Evolutionary conservation across 2,329 filamentous ascomycete species (phyloP).

Genomic region (Penicillium palitans): DNA sequence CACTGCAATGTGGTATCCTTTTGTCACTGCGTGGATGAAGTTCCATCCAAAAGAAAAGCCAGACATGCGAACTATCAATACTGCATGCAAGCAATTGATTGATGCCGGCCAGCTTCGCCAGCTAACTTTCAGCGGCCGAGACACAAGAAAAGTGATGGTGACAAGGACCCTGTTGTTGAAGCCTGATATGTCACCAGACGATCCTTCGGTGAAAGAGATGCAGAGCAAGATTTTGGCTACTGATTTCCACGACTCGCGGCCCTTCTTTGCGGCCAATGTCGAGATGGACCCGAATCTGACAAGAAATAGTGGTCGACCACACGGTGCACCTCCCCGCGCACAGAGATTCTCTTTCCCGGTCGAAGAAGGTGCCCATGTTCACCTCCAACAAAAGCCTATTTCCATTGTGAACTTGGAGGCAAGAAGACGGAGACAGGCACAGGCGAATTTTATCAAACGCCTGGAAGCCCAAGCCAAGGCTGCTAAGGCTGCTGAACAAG

Average conservation of each 20-base stretch:
- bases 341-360: slow-evolving; percentile 30
- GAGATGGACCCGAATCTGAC: slow-evolving; percentile 40
- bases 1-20: slow-evolving; percentile 57
- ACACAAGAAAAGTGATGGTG: slow-evolving; percentile 49
- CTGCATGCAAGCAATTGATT: slow-evolving; percentile 52
- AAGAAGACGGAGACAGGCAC: slow-evolving; percentile 27
- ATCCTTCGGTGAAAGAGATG: slow-evolving; percentile 50
- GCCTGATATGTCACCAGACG: slow-evolving; percentile 47
- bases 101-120: slow-evolving; percentile 54
- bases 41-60: slow-evolving; percentile 48
- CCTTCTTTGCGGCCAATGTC: slow-evolving; percentile 48
- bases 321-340: slow-evolving; percentile 9
- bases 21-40: slow-evolving; percentile 54
- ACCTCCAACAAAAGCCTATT: slow-evolving; percentile 40
- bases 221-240: slow-evolving; percentile 52
- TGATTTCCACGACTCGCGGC: slow-evolving; percentile 35
- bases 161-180: slow-evolving; percentile 54
- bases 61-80: slow-evolving; percentile 54
- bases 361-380: slow-evolving; percentile 36
- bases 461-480: slow-evolving; percentile 18
- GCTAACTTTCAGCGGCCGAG: slow-evolving; percentile 53
- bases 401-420: slow-evolving; percentile 31
- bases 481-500: not conserved
- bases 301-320: slow-evolving; percentile 24
- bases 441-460: slow-evolving; percentile 27